phyloP scores from a whole-genome alignment of 2,329 filamentous ascomycete species.

The Didymella segeticola region DNA sequence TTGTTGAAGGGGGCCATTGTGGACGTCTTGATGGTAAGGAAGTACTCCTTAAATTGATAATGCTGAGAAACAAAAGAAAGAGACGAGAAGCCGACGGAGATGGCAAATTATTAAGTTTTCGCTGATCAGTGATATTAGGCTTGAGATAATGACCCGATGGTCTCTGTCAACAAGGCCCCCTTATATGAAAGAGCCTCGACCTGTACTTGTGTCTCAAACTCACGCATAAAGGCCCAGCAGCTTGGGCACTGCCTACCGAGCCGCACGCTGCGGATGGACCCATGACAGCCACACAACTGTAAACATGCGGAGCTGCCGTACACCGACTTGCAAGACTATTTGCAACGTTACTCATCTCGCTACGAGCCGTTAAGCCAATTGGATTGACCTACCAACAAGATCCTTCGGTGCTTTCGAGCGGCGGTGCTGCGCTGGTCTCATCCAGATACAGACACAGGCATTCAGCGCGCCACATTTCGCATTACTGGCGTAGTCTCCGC shows the following conservation, averaged over 20 bases:
- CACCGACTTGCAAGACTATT: conserved; percentile 25
- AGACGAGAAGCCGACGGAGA: neutral
- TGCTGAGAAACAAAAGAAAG: conserved; percentile 16
- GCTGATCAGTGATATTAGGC: conserved; percentile 12
- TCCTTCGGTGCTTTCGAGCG: conserved; percentile 7
- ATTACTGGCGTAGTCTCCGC: conserved; percentile 1
- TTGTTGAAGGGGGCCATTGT: conserved; percentile 41
- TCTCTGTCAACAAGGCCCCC: neutral
- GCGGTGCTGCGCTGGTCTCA: conserved; percentile 19
- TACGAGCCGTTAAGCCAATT: conserved; percentile 14
- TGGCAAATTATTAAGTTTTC: conserved; percentile 9
- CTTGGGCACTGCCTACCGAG: conserved; percentile 20
- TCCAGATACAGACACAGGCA: conserved; percentile 6
- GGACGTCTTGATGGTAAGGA: conserved; percentile 12
- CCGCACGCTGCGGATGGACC: conserved; percentile 31
- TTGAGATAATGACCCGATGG: conserved; percentile 12
- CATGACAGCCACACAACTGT: conserved; percentile 23
- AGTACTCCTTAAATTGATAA: conserved; percentile 11
- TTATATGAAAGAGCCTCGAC: conserved; percentile 30
- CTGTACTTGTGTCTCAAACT: conserved; percentile 19
- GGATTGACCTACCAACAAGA: conserved; percentile 16
- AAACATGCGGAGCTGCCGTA: conserved; percentile 17
- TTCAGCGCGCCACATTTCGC: conserved; percentile 25
- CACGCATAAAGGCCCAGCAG: conserved; percentile 18
- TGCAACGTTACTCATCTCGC: conserved; percentile 27